These are phyloP conservation scores for Buddleja alternifolia DNA, from an alignment of 257 asterid species.

Conservation along the genomic window DNA sequence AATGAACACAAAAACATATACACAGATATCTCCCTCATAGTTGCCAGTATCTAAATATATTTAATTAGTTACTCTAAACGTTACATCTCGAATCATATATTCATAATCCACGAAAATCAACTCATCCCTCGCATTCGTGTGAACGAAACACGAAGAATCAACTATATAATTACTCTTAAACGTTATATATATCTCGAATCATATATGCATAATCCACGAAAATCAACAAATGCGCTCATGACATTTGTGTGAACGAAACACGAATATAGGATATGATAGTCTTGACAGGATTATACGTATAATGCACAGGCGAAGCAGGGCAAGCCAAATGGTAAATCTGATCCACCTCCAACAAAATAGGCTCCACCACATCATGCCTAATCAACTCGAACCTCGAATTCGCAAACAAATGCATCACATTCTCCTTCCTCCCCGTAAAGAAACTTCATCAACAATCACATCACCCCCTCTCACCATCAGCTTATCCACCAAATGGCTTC, in stretches of 20 bases:
- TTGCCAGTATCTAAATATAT: neutral
- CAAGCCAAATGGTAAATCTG: conserved; percentile 69
- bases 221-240: too few relatives aligned
- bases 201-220: too few relatives aligned
- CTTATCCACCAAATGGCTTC: conserved; percentile 69
- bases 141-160: too few relatives aligned
- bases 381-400: conserved; percentile 62
- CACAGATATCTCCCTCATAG: neutral
- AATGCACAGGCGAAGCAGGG: conserved; percentile 67
- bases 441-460: conserved; percentile 64
- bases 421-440: conserved; percentile 65
- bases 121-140: neutral
- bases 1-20: neutral
- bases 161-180: too few relatives aligned
- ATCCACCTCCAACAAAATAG: conserved; percentile 62
- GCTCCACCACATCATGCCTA: conserved; percentile 69
- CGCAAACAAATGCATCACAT: conserved; percentile 59
- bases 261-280: conserved; percentile 58
- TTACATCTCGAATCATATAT: neutral
- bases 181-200: too few relatives aligned
- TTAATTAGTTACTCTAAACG: neutral
- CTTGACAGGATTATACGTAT: conserved; percentile 64
- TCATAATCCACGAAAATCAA: neutral
- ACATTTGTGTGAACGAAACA: too few relatives aligned
- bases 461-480: conserved; percentile 62